These are phyloP conservation scores for Ascochyta pisi DNA, from an alignment of 2,329 filamentous ascomycete species.

Conservation along the genomic window DNA sequence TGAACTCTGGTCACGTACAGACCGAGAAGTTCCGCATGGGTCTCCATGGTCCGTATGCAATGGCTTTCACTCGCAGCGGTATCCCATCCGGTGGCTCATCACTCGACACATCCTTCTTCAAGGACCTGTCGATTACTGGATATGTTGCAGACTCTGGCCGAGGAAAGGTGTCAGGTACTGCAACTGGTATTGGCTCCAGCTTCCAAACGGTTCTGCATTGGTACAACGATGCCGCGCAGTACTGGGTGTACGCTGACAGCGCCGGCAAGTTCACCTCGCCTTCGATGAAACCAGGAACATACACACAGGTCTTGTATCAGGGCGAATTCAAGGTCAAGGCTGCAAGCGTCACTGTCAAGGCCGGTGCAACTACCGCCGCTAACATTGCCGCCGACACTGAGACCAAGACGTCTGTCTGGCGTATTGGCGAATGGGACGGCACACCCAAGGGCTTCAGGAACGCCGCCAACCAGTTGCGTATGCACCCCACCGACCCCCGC, in stretches of 20 bases:
- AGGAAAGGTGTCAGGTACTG: conserved; percentile 67
- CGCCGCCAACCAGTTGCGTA: conserved; percentile 69
- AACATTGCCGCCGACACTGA: conserved; percentile 60
- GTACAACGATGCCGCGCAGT: conserved; percentile 68
- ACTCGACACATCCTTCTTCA: conserved; percentile 66
- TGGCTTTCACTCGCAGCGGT: conserved; percentile 66
- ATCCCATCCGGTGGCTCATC: conserved; percentile 54
- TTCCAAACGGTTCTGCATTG: conserved; percentile 69
- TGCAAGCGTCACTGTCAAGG: conserved; percentile 54
- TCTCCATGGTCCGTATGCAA: conserved; percentile 70
- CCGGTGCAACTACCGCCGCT: conserved; percentile 57
- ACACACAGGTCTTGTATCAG: conserved; percentile 72
- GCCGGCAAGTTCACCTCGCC: conserved; percentile 68
- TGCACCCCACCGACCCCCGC: conserved; percentile 71
- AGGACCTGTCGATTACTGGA: conserved; percentile 62
- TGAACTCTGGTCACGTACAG: conserved; percentile 67
- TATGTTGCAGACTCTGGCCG: conserved; percentile 64
- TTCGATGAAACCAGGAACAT: conserved; percentile 71
- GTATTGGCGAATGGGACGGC: conserved; percentile 71
- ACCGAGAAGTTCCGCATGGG: conserved; percentile 69
- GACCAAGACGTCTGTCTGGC: conserved; percentile 63
- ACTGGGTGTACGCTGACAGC: conserved; percentile 66
- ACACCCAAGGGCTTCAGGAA: conserved; percentile 67
- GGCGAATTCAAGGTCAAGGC: conserved; percentile 64
- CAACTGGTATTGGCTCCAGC: conserved; percentile 60